A percentile compares a stretch with the other conserved stretches of the same genome.
phyloP scores from a whole-genome alignment of 202 grass and related monocot species.

The Setaria italica region DNA sequence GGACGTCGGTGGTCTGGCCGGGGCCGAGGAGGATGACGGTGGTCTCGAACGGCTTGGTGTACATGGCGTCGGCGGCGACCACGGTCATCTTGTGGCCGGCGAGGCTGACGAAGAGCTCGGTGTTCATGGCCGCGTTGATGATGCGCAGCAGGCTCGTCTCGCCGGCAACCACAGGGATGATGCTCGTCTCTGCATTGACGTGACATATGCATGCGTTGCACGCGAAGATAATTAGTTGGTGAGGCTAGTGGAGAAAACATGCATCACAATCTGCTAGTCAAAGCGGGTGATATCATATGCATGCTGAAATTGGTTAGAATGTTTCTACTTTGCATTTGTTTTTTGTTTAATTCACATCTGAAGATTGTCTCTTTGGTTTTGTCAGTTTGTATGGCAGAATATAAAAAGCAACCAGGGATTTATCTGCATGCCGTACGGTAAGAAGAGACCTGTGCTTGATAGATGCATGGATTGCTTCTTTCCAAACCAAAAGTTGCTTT shows the following conservation, averaged over 20 bases:
- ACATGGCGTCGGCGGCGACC: slow-evolving; percentile 81
- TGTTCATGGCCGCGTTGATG: slow-evolving; percentile 89
- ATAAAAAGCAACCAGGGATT: background rate
- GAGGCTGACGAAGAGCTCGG: slow-evolving; percentile 85
- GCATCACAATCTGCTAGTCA: background rate
- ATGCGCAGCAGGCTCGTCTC: slow-evolving; percentile 79
- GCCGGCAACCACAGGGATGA: slow-evolving; percentile 70
- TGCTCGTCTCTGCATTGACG: slow-evolving; percentile 62
- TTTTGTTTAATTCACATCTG: background rate
- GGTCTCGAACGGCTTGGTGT: slow-evolving; percentile 81
- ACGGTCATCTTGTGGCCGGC: slow-evolving; percentile 94
- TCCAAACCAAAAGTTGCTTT: slow-evolving; percentile 34
- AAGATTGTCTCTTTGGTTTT: slow-evolving; percentile 15
- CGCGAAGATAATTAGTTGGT: slow-evolving; percentile 17
- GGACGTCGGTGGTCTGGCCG: slow-evolving; percentile 94
- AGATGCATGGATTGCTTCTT: slow-evolving; percentile 1
- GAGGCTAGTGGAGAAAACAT: background rate
- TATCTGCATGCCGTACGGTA: background rate
- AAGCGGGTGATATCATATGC: background rate
- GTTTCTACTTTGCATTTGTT: background rate
- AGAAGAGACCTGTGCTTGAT: slow-evolving; percentile 14
- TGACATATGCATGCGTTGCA: background rate
- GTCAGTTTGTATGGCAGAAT: slow-evolving; percentile 1
- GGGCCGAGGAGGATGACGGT: slow-evolving; percentile 70
- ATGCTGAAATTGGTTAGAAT: slow-evolving; percentile 6